Conservation (phyloP, 257 asterid species). For the Misopates orontium region DNA sequence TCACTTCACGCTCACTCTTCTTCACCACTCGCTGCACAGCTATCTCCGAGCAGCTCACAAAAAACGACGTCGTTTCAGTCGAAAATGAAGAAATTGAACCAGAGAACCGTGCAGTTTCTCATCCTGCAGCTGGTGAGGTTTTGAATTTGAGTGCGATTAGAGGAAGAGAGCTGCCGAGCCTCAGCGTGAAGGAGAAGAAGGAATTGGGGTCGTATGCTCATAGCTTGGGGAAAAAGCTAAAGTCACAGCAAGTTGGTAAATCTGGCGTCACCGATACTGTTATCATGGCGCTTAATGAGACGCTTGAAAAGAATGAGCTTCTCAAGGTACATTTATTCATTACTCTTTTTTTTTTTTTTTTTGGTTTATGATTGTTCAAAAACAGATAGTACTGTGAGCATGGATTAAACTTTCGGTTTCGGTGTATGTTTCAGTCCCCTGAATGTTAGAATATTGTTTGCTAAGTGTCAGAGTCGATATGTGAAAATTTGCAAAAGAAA, state of each 20-base stretch:
- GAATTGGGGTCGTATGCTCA: slow-evolving; percentile 83
- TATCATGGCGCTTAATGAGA: slow-evolving; percentile 67
- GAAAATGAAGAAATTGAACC: slow-evolving; percentile 26
- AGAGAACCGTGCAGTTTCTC: slow-evolving; percentile 3
- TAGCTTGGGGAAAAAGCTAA: slow-evolving; percentile 81
- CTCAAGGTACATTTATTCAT: slow-evolving; percentile 55
- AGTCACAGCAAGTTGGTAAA: slow-evolving; percentile 88
- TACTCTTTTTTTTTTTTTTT: not conserved
- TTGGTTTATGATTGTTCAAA: too few species aligned
- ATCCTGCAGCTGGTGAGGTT: slow-evolving; percentile 29
- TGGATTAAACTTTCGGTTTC: too few species aligned
- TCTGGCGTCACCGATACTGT: slow-evolving; percentile 85
- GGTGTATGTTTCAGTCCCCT: too few species aligned
- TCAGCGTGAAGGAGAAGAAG: slow-evolving; percentile 79
- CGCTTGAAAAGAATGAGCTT: slow-evolving; percentile 92
- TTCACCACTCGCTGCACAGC: slow-evolving; percentile 29
- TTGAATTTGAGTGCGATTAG: slow-evolving; percentile 23
- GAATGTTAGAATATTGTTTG: too few species aligned
- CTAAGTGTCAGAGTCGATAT: too few species aligned
- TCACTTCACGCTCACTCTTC: slow-evolving; percentile 3
- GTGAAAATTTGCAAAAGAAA: too few species aligned
- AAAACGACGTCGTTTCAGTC: slow-evolving; percentile 28
- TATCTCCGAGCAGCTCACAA: slow-evolving; percentile 31
- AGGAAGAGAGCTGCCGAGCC: slow-evolving; percentile 40
- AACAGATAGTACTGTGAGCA: too few species aligned